Base-by-base conservation (phyloP, 2,329 filamentous ascomycete species). In the Geosmithia flava region DNA sequence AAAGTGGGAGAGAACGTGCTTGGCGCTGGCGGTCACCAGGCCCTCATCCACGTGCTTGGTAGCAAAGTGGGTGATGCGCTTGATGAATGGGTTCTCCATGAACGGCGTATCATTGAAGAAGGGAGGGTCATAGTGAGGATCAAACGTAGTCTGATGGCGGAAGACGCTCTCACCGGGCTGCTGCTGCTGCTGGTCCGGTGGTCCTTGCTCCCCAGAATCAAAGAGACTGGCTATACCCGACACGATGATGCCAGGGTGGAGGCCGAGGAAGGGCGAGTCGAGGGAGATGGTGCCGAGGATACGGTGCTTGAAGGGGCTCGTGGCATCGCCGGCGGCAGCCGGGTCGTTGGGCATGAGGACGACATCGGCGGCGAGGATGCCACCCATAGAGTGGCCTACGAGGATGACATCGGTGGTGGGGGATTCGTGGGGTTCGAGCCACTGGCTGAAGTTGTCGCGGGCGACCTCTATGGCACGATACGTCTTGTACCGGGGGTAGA, bases 341-440 rank as follows among this genome's bases (percentile, higher is more conserved):
- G n/a, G n/a, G 8, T 27, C 23, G 23, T 27, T 8, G 23, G 23
- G 23, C 61, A 85, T 74, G 43, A 95, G 68, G 2, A 80, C 80
- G 23, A 94, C 77, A 56, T 96, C 90, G 1, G 86, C 87, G 23
- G 85, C 79, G 23, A 96, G 64, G 20, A 96, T 71, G 1, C 90
- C 90, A 16, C 90, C 90, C 80, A 96, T 91, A 42, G 87, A 94
- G 62, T 95, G 90, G 1, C 90, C 89, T 2, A 95, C 70, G 3
- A 96, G 71, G 19, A 96, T 72, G 2, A 94, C 74, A 67, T 96
- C 90, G 1, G 87, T 89, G 19, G 71, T 76, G 3, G 74, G 67
- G 27, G 78, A 78, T 62, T 91, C 84, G 56, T 94, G 87, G 7
- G 87, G 87, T 50, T 76, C 70, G 29, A 95, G 70, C 87, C 90